Conservation (phyloP, 441 rosid species). For the Macaranga tanarius region DNA sequence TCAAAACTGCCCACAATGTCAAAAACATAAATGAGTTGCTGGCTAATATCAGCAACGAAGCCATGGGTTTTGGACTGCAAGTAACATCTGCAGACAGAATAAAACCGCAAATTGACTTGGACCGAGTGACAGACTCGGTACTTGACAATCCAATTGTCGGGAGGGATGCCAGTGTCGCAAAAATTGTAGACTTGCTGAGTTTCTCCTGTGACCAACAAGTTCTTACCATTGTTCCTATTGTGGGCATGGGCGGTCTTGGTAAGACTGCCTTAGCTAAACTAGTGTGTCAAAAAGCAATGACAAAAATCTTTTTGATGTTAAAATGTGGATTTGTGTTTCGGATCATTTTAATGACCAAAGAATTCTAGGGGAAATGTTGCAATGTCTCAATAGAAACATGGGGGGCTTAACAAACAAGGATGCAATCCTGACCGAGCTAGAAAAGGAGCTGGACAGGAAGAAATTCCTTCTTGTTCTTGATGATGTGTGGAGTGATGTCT, state of each 20-base stretch:
- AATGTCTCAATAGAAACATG: no score
- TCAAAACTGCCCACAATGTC: no score
- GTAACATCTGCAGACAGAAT: no score
- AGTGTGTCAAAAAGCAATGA: slow-evolving; percentile 16
- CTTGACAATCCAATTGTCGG: neutral
- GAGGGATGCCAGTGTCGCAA: no score
- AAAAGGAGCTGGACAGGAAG: slow-evolving; percentile 9
- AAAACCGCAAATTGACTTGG: no score
- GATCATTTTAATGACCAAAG: neutral
- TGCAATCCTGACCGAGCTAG: no score
- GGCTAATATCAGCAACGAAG: no score
- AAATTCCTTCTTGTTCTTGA: slow-evolving; percentile 29
- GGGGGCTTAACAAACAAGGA: no score
- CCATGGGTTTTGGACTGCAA: no score
- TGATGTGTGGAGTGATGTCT: no score
- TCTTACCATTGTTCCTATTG: slow-evolving; percentile 15
- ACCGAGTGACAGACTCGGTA: no score
- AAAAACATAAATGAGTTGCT: no score
- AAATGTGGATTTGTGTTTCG: slow-evolving; percentile 23
- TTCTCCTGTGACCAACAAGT: neutral
- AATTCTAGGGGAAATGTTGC: neutral
- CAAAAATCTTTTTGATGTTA: slow-evolving; percentile 1
- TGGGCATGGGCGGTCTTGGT: slow-evolving; percentile 25
- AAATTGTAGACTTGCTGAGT: neutral
- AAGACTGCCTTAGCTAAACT: slow-evolving; percentile 31